These are phyloP conservation scores for Penicillium coffeae DNA, from an alignment of 495 filamentous ascomycete genomes.

Conservation along the genomic window DNA sequence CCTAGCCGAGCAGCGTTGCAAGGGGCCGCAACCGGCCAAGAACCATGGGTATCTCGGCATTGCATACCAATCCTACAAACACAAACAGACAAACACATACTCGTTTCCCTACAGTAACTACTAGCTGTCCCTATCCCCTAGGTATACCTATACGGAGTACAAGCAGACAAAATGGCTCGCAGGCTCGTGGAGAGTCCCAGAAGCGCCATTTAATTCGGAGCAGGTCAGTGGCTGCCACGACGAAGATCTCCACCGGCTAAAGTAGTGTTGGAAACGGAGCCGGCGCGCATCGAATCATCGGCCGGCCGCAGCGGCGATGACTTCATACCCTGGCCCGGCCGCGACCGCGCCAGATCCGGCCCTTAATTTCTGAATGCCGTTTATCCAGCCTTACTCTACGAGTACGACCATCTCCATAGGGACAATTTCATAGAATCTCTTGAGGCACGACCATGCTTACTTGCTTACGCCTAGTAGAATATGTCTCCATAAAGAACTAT, in stretches of 20 bases:
- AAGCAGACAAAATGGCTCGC: too few relatives aligned
- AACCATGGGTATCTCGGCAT: constrained; percentile 6
- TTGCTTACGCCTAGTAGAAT: too few relatives aligned
- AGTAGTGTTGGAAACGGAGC: constrained; percentile 9
- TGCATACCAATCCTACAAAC: constrained; percentile 12
- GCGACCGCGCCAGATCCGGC: constrained; percentile 4
- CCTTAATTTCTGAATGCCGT: too few relatives aligned
- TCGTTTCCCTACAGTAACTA: constrained; percentile 6
- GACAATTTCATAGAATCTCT: too few relatives aligned
- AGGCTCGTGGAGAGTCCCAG: constrained; percentile 26
- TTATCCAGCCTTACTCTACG: too few relatives aligned
- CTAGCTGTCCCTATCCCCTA: constrained; percentile 6
- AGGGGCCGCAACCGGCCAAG: constrained; percentile 23
- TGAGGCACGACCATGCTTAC: too few relatives aligned
- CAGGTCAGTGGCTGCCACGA: constrained; percentile 13
- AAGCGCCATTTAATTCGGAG: constrained; percentile 29
- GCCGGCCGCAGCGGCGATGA: constrained; percentile 15
- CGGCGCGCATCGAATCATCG: constrained; percentile 20
- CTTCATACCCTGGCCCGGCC: constrained; percentile 12
- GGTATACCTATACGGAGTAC: too few relatives aligned
- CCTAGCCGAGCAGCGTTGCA: constrained; percentile 6
- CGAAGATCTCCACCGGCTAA: constrained; percentile 13
- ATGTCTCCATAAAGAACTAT: too few relatives aligned
- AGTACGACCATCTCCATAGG: not conserved
- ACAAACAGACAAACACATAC: too few relatives aligned